Conservation (phyloP, 2,329 filamentous ascomycete genomes). For the Dryadomyces quercus-mongolicae region DNA sequence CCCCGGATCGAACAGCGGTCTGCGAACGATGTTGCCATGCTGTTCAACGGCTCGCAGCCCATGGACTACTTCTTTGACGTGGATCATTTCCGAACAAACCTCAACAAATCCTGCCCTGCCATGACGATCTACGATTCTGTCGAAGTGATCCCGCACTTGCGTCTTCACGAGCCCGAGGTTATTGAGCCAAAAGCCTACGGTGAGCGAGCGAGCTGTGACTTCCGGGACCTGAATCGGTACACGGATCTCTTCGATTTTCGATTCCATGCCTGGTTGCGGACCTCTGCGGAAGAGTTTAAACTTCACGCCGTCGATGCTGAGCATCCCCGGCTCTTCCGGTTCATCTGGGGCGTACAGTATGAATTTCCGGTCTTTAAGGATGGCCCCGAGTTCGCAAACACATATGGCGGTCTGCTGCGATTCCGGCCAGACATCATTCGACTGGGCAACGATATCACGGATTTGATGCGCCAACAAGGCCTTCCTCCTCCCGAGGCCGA, state of each 20-base stretch:
- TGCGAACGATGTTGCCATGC: slow-evolving; percentile 25
- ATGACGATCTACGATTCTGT: slow-evolving; percentile 27
- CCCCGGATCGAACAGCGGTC: slow-evolving; percentile 32
- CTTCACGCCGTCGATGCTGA: slow-evolving; percentile 10
- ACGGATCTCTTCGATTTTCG: slow-evolving; percentile 23
- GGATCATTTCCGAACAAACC: slow-evolving; percentile 26
- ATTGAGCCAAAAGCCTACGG: slow-evolving; percentile 30
- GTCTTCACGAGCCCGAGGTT: slow-evolving; percentile 20
- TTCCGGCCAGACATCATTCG: slow-evolving; percentile 29
- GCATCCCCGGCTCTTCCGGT: slow-evolving; percentile 25
- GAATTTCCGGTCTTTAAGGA: slow-evolving; percentile 34
- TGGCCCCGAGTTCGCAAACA: slow-evolving; percentile 31
- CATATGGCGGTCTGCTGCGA: slow-evolving; percentile 28
- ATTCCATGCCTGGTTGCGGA: slow-evolving; percentile 21
- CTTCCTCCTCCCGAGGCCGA: slow-evolving; percentile 6
- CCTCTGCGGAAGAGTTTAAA: slow-evolving; percentile 15
- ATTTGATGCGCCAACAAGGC: slow-evolving; percentile 21
- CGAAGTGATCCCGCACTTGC: slow-evolving; percentile 24
- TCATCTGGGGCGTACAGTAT: slow-evolving; percentile 32
- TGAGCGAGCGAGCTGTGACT: slow-evolving; percentile 24
- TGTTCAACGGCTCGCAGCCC: slow-evolving; percentile 26
- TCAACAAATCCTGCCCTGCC: slow-evolving; percentile 27
- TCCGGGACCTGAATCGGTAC: slow-evolving; percentile 27
- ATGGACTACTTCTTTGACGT: slow-evolving; percentile 37
- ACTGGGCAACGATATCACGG: slow-evolving; percentile 23